phyloP scores from a whole-genome alignment of 2,329 filamentous ascomycete genomes.

The Magnaporthiopsis rhizophila region DNA sequence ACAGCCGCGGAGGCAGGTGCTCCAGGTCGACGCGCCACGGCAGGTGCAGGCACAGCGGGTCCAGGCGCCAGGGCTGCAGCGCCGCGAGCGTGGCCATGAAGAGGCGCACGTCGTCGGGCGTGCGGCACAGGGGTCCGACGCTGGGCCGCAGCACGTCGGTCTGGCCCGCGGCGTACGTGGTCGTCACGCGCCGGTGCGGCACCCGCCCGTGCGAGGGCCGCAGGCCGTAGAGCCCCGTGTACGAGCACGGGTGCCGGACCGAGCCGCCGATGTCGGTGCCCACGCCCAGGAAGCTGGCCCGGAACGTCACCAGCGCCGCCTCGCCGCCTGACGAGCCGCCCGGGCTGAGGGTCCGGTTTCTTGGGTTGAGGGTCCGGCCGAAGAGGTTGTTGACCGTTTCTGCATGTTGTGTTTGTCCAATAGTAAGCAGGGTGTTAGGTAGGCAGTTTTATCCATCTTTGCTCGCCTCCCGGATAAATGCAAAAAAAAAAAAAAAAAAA shows the following conservation, averaged over 20 bases:
- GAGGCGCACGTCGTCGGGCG: slow-evolving; percentile 28
- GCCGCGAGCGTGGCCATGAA: slow-evolving; percentile 46
- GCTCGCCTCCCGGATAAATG: background rate
- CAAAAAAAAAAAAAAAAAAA: no score
- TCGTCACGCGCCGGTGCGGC: slow-evolving; percentile 11
- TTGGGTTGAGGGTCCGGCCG: slow-evolving; percentile 54
- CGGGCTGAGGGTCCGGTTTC: slow-evolving; percentile 48
- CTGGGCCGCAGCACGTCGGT: background rate
- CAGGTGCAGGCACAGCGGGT: slow-evolving; percentile 49
- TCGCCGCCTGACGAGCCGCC: slow-evolving; percentile 64
- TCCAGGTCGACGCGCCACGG: slow-evolving; percentile 36
- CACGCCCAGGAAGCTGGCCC: slow-evolving; percentile 42
- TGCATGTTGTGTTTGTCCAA: slow-evolving; percentile 46
- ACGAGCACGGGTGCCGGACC: slow-evolving; percentile 23
- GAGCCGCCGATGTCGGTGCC: slow-evolving; percentile 27
- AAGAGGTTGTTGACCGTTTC: slow-evolving; percentile 59
- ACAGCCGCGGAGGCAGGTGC: slow-evolving; percentile 24
- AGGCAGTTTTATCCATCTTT: background rate
- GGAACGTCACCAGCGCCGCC: slow-evolving; percentile 51
- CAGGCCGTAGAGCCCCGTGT: slow-evolving; percentile 23
- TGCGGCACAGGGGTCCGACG: background rate
- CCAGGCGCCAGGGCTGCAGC: slow-evolving; percentile 45
- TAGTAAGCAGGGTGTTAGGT: background rate
- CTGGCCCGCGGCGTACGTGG: background rate
- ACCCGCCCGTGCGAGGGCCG: slow-evolving; percentile 26